phyloP scores from a whole-genome alignment of 805 yeast species.

The Ogataea saltuana region DNA sequence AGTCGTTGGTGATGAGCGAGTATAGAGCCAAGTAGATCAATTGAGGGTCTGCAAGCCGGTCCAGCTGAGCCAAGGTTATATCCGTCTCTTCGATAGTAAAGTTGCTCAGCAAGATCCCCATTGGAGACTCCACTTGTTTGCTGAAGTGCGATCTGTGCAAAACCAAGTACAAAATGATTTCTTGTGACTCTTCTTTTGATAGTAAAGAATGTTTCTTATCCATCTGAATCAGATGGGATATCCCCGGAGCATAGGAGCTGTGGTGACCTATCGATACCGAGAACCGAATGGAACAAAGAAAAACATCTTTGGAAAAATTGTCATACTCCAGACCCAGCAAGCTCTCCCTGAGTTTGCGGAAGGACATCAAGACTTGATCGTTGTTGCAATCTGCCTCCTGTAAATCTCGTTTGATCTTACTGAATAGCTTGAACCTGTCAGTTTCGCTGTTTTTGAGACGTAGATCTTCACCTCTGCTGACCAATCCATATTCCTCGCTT shows the following conservation, averaged over 20 bases:
- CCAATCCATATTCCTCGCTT: slow-evolving; percentile 46
- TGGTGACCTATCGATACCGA: slow-evolving; percentile 48
- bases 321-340: slow-evolving; percentile 39
- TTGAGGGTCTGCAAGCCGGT: slow-evolving; percentile 7
- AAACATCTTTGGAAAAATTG: slow-evolving; percentile 45
- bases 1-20: slow-evolving; percentile 37
- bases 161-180: slow-evolving; percentile 42
- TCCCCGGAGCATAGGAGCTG: slow-evolving; percentile 56
- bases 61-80: neutral
- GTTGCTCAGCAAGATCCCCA: slow-evolving; percentile 26
- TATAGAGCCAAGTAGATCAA: slow-evolving; percentile 12
- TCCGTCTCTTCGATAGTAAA: slow-evolving; percentile 8
- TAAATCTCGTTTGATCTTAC: slow-evolving; percentile 35
- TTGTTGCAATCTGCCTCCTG: slow-evolving; percentile 8
- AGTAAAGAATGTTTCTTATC: slow-evolving; percentile 27
- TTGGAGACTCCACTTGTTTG: slow-evolving; percentile 35
- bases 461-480: slow-evolving; percentile 61
- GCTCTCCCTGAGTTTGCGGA: slow-evolving; percentile 59
- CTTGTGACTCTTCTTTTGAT: slow-evolving; percentile 37
- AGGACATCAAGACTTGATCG: slow-evolving; percentile 39
- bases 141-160: slow-evolving; percentile 49
- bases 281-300: slow-evolving; percentile 47
- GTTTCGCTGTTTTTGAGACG: slow-evolving; percentile 45
- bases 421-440: slow-evolving; percentile 44
- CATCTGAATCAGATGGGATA: slow-evolving; percentile 41